Conservation (phyloP, 805 yeast genomes). For the Cyberlindnera sargentensis region DNA sequence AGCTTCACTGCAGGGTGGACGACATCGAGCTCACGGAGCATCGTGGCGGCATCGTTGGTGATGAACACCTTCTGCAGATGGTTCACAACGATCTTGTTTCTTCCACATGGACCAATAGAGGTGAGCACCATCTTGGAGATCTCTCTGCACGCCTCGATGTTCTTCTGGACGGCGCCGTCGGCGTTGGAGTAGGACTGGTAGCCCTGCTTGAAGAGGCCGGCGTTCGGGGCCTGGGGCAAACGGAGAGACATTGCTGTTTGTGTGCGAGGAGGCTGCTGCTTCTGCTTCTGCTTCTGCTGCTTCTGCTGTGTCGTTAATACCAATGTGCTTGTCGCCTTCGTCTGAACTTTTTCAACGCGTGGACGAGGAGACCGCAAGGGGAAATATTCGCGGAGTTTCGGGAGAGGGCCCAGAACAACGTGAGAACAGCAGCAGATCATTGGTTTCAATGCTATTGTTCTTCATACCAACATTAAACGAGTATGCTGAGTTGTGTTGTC, state of each 20-base stretch:
- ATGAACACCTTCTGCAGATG: conserved; percentile 78
- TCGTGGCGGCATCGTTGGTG: conserved; percentile 97
- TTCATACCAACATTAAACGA: no score
- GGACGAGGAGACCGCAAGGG: no score
- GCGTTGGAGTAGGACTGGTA: conserved; percentile 79
- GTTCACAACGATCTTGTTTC: conserved; percentile 93
- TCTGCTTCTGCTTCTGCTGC: no score
- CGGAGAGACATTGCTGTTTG: conserved; percentile 64
- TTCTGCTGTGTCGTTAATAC: no score
- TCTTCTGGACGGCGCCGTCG: conserved; percentile 91
- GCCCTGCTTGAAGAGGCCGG: conserved; percentile 94
- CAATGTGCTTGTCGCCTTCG: no score
- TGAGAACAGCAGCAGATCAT: no score
- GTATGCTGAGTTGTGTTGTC: no score
- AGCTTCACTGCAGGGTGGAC: conserved; percentile 97
- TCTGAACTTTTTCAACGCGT: no score
- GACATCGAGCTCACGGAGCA: conserved; percentile 85
- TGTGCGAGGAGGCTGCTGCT: no score
- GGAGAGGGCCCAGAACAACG: no score
- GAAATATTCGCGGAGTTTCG: no score
- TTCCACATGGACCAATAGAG: conserved; percentile 96
- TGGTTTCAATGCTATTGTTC: no score
- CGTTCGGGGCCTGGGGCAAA: conserved; percentile 86
- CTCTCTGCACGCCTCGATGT: conserved; percentile 91
- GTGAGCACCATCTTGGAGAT: conserved; percentile 87